These are phyloP conservation scores for Aspergillus proliferans DNA, from an alignment of 2,329 filamentous ascomycete species.

Conservation along the genomic window DNA sequence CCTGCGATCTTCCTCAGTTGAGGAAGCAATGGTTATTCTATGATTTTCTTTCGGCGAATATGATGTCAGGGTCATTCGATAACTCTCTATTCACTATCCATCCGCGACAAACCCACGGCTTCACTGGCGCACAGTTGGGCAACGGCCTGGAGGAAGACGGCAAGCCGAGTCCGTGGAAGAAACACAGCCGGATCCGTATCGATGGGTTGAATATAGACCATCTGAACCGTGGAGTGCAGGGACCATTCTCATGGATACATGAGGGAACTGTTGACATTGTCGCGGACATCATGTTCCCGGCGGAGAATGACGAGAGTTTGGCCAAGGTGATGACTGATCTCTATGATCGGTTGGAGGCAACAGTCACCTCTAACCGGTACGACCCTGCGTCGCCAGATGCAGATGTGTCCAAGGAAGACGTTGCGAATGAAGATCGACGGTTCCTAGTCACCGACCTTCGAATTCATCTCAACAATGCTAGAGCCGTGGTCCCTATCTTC, in stretches of 20 bases:
- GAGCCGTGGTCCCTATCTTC: conserved; percentile 87
- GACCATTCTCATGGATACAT: conserved; percentile 95
- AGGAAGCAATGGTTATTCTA: conserved; percentile 98
- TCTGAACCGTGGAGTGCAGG: conserved; percentile 84
- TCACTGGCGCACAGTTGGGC: conserved; percentile 58
- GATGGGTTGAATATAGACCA: conserved; percentile 94
- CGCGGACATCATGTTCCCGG: conserved; percentile 89
- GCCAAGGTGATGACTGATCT: conserved; percentile 95
- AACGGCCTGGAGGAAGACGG: conserved; percentile 54
- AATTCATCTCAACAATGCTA: conserved; percentile 92
- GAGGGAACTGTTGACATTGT: conserved; percentile 96
- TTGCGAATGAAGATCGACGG: conserved; percentile 51
- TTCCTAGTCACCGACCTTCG: conserved; percentile 90
- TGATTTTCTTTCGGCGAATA: conserved; percentile 89
- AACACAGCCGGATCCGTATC: conserved; percentile 85
- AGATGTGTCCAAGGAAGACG: conserved; percentile 19
- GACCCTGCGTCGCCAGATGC: conserved; percentile 11
- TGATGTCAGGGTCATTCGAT: conserved; percentile 93
- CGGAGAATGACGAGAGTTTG: conserved; percentile 79
- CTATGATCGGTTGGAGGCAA: conserved; percentile 91
- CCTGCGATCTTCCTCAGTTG: conserved; percentile 84
- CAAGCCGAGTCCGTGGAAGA: conserved; percentile 78
- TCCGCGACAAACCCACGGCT: conserved; percentile 79
- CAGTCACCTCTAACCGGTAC: conserved; percentile 72
- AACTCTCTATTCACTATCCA: conserved; percentile 97